Conservation (phyloP, 2,329 filamentous ascomycete species). For the Pezicula rhizophila region DNA sequence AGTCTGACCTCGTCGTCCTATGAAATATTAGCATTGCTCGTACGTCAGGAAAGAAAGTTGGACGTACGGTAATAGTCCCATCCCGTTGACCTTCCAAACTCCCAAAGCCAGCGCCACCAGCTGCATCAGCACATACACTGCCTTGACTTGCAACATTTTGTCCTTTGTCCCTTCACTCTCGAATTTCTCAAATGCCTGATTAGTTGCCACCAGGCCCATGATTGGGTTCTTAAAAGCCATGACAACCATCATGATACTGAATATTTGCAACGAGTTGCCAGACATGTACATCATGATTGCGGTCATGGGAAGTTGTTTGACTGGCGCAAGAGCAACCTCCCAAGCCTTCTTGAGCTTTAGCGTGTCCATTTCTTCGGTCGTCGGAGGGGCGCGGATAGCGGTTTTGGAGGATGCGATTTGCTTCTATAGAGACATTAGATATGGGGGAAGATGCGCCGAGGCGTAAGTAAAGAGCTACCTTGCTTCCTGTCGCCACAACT, state of each 20-base stretch:
- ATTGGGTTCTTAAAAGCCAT: conserved; percentile 98
- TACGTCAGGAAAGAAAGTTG: background rate
- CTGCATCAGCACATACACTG: conserved; percentile 84
- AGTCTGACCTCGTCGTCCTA: conserved; percentile 92
- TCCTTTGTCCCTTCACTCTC: conserved; percentile 72
- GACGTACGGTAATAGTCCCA: conserved; percentile 87
- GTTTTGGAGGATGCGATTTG: conserved; percentile 31
- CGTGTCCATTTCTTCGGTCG: conserved; percentile 82
- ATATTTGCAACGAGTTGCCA: conserved; percentile 95
- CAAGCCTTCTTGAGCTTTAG: conserved; percentile 98
- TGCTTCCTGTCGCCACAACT: conserved; percentile 42
- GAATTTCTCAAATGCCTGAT: conserved; percentile 84
- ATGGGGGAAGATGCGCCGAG: conserved; percentile 1
- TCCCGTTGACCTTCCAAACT: conserved; percentile 93
- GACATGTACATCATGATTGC: conserved; percentile 99
- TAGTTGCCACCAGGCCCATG: conserved; percentile 74
- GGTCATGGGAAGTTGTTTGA: conserved; percentile 95
- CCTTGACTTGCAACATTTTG: conserved; percentile 76
- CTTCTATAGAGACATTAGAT: conserved; percentile 26
- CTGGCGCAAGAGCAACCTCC: conserved; percentile 89
- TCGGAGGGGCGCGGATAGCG: conserved; percentile 58
- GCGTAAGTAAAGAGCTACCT: conserved; percentile 37
- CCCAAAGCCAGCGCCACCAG: conserved; percentile 76
- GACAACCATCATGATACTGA: conserved; percentile 99
- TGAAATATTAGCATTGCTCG: conserved; percentile 22